Conservation (phyloP, 2,329 filamentous ascomycete species). For the Ophiobolus disseminans region DNA sequence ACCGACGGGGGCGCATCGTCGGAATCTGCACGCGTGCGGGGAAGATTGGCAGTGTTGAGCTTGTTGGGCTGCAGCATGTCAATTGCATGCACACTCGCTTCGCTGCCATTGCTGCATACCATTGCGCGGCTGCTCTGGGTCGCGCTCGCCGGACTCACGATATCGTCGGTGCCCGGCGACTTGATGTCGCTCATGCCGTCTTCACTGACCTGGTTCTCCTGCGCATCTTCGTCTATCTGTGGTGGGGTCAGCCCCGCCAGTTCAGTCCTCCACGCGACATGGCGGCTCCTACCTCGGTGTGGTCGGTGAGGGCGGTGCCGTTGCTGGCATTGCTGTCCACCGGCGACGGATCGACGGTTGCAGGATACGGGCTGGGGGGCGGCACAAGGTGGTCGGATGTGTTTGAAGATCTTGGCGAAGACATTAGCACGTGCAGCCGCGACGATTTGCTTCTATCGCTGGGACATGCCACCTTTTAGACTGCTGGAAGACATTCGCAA, state of each 20-base stretch:
- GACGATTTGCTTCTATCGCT: constrained; percentile 32
- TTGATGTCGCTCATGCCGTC: constrained; percentile 49
- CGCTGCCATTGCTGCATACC: constrained; percentile 27
- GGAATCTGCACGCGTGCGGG: constrained; percentile 58
- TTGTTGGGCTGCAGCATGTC: constrained; percentile 44
- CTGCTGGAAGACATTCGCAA: constrained; percentile 50
- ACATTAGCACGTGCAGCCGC: constrained; percentile 34
- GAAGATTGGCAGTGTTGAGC: constrained; percentile 55
- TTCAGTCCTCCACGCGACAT: constrained; percentile 1
- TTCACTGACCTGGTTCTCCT: constrained; percentile 60
- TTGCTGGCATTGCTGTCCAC: constrained; percentile 88
- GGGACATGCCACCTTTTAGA: constrained; percentile 56
- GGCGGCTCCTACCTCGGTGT: constrained; percentile 65
- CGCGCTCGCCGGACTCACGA: constrained; percentile 43
- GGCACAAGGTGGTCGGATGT: constrained; percentile 56
- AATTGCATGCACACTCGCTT: background rate
- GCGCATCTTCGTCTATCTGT: constrained; percentile 76
- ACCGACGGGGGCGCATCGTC: constrained; percentile 86
- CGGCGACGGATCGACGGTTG: constrained; percentile 78
- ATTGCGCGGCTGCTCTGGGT: constrained; percentile 41
- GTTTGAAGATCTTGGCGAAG: constrained; percentile 52
- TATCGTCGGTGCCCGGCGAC: constrained; percentile 46
- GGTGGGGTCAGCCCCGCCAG: constrained; percentile 30
- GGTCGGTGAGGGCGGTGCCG: constrained; percentile 80
- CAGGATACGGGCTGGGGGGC: constrained; percentile 62